A percentile compares a stretch with the other conserved stretches of the same genome.
Conservation (phyloP, 371 early-diverging fungal genomes). For the Amoeboaphelidium occidentale region DNA sequence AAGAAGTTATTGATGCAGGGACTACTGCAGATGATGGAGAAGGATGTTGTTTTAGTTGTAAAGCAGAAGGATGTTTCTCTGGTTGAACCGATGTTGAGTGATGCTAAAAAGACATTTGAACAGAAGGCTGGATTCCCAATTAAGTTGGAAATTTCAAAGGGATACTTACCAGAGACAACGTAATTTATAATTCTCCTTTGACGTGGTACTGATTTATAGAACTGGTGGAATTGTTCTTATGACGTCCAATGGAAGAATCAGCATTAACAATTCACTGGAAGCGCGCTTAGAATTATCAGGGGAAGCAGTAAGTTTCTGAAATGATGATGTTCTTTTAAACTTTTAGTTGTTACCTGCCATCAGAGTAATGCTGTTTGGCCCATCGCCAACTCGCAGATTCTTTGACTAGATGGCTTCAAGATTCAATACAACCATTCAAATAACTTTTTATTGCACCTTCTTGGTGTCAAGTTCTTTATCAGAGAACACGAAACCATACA, state of each 20-base stretch:
- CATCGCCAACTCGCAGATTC: slow-evolving; percentile 67
- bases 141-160: slow-evolving; percentile 25
- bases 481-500: too few species aligned
- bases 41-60: neutral
- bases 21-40: neutral
- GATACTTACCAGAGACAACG: slow-evolving; percentile 28
- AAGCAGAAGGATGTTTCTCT: slow-evolving; percentile 1
- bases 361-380: slow-evolving; percentile 62
- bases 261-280: slow-evolving; percentile 66
- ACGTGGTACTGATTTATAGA: slow-evolving; percentile 12
- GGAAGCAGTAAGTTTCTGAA: slow-evolving; percentile 26
- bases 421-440: too few species aligned
- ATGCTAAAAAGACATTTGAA: neutral
- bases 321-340: slow-evolving; percentile 3
- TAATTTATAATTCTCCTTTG: slow-evolving; percentile 5
- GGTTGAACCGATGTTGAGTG: neutral
- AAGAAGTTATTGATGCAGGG: slow-evolving; percentile 48
- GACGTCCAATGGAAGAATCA: slow-evolving; percentile 47
- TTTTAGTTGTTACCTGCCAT: slow-evolving; percentile 51
- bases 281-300: slow-evolving; percentile 54
- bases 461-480: too few species aligned
- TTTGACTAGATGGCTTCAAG: slow-evolving; percentile 30
- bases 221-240: slow-evolving; percentile 75
- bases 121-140: neutral
- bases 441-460: too few species aligned